Evolutionary conservation across 2,329 filamentous ascomycete genomes (phyloP).

Genomic region (Pseudogymnoascus pannorum): DNA sequence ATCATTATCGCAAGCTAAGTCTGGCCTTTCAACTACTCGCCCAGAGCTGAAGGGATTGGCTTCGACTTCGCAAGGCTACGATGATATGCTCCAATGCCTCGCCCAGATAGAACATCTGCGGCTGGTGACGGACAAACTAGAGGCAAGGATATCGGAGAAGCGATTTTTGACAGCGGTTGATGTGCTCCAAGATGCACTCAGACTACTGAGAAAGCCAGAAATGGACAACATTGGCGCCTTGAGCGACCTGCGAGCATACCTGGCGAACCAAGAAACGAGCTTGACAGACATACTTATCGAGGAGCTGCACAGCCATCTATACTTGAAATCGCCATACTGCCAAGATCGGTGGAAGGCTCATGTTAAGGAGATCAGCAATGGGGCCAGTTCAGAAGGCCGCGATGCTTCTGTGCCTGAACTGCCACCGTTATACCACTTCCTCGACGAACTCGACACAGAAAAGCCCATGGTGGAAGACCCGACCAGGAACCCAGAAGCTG

Average conservation of each 20-base stretch:
- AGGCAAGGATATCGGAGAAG: slow-evolving; percentile 93
- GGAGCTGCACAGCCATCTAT: slow-evolving; percentile 92
- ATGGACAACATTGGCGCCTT: slow-evolving; percentile 87
- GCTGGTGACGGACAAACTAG: slow-evolving; percentile 81
- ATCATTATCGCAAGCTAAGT: slow-evolving; percentile 73
- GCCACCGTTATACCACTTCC: slow-evolving; percentile 48
- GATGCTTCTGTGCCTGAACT: slow-evolving; percentile 37
- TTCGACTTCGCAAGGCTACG: slow-evolving; percentile 80
- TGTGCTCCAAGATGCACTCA: slow-evolving; percentile 77
- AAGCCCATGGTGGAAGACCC: slow-evolving; percentile 71
- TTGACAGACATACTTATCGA: slow-evolving; percentile 95
- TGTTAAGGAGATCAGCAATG: slow-evolving; percentile 54
- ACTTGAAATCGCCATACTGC: slow-evolving; percentile 95
- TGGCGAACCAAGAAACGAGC: slow-evolving; percentile 85
- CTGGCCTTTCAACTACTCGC: slow-evolving; percentile 74
- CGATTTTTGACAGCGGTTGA: slow-evolving; percentile 89
- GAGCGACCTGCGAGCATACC: slow-evolving; percentile 76
- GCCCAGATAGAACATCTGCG: slow-evolving; percentile 82
- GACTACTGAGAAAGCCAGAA: slow-evolving; percentile 77
- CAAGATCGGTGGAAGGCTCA: slow-evolving; percentile 90
- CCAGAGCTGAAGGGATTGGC: slow-evolving; percentile 88
- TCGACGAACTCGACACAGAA: slow-evolving; percentile 55
- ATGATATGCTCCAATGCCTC: slow-evolving; percentile 77
- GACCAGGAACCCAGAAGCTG: slow-evolving; percentile 85
- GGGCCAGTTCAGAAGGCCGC: slow-evolving; percentile 30